These are phyloP conservation scores for Vaccinium macrocarpon DNA, from an alignment of 148 eudicot genomes.

Conservation along the genomic window DNA sequence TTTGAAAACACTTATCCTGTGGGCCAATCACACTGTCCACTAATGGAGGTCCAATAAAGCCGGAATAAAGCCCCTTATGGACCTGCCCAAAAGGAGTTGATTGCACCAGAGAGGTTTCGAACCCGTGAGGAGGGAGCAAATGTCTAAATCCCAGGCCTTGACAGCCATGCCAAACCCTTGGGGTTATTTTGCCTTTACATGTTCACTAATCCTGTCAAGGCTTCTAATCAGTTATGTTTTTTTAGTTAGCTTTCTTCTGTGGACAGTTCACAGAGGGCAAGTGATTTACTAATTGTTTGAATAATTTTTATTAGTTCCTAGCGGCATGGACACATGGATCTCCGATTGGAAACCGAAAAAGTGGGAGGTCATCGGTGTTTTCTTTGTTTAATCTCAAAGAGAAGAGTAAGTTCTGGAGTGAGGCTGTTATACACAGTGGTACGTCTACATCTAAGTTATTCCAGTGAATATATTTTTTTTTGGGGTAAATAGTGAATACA, in stretches of 20 bases:
- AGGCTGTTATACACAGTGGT: conserved; percentile 78
- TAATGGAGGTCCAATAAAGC: no score
- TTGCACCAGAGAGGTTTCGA: neutral
- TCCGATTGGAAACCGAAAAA: conserved; percentile 35
- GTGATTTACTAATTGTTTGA: conserved; percentile 12
- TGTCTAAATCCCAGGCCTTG: neutral
- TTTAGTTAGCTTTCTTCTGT: neutral
- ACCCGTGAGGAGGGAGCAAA: neutral
- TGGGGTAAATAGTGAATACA: no score
- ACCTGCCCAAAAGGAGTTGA: no score
- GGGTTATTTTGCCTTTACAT: no score
- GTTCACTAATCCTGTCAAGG: neutral
- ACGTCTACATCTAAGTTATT: conserved; percentile 23
- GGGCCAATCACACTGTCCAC: no score
- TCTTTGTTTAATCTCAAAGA: conserved; percentile 86
- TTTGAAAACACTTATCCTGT: no score
- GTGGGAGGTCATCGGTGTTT: conserved; percentile 65
- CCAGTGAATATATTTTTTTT: neutral
- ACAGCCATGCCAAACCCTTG: neutral
- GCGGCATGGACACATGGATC: conserved; percentile 56
- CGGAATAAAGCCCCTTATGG: no score
- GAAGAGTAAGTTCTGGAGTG: conserved; percentile 90
- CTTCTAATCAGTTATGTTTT: neutral
- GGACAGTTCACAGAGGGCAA: neutral
- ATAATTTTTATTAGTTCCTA: conserved; percentile 33